Conservation (phyloP, 768 basidiomycete genomes). For the Leccinum variicolor region DNA sequence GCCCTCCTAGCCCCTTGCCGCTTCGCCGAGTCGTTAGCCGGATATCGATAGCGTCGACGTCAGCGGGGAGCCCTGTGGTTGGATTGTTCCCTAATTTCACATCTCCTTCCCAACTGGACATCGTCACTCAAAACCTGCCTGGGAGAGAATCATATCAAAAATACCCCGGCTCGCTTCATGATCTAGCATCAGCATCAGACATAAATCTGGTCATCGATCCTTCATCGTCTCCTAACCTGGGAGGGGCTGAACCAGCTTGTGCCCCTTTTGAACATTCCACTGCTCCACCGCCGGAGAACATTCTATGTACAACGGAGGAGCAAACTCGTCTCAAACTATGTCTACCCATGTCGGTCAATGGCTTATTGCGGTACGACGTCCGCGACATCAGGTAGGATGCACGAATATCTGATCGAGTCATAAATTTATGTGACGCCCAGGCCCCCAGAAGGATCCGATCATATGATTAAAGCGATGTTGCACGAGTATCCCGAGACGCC, state of each 20-base stretch:
- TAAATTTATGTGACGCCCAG: constrained; percentile 8
- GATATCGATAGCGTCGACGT: not conserved
- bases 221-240: not conserved
- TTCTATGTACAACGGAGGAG: not conserved
- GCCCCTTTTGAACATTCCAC: not conserved
- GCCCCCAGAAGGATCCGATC: not conserved
- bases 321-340: not conserved
- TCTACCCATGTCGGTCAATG: constrained; percentile 9
- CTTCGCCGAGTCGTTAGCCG: not conserved
- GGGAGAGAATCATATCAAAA: constrained; percentile 20
- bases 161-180: constrained; percentile 11
- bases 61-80: not conserved
- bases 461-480: constrained; percentile 13
- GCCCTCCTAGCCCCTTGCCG: not conserved
- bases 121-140: constrained; percentile 4
- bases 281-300: not conserved
- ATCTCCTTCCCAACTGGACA: not conserved
- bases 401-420: not conserved
- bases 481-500: constrained; percentile 12
- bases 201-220: not conserved
- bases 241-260: not conserved
- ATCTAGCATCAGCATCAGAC: constrained; percentile 3
- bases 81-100: constrained; percentile 1
- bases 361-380: not conserved
- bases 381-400: constrained; percentile 8